Conservation (phyloP, 441 rosid genomes). For the Populus hybrid region DNA sequence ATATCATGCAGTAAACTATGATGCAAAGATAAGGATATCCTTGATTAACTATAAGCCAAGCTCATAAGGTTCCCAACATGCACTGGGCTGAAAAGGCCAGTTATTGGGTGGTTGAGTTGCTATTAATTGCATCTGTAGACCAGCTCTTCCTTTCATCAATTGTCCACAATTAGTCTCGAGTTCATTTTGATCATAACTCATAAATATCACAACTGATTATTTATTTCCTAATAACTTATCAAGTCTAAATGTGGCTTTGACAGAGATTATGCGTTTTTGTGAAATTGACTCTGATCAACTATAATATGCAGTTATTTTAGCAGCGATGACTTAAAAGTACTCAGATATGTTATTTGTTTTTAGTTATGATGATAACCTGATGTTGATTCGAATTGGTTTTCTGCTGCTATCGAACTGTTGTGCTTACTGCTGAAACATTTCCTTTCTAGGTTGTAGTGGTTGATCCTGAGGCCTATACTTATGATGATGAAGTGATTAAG, state of each 20-base stretch:
- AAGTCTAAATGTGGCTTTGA: background rate
- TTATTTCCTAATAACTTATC: background rate
- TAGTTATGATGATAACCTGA: background rate
- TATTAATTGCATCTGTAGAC: background rate
- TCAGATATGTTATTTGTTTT: background rate
- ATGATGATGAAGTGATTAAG: conserved; percentile 88
- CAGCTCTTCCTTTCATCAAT: background rate
- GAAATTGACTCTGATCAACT: background rate
- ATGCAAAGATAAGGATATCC: background rate
- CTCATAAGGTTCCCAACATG: background rate
- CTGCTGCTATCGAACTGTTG: background rate
- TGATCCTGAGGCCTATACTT: conserved; percentile 85
- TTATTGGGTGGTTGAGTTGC: background rate
- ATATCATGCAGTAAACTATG: background rate
- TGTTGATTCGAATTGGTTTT: background rate
- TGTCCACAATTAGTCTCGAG: background rate
- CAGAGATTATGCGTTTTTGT: background rate
- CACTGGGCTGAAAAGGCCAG: background rate
- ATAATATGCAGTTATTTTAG: background rate
- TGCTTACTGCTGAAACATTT: conserved; percentile 1
- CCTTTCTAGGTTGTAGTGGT: conserved; percentile 60
- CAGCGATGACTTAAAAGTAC: background rate
- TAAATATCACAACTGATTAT: no score
- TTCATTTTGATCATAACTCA: background rate
- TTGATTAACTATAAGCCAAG: no score